These are phyloP conservation scores for Lachnellula subtilissima DNA, from an alignment of 2,329 filamentous ascomycete genomes.

Conservation along the genomic window DNA sequence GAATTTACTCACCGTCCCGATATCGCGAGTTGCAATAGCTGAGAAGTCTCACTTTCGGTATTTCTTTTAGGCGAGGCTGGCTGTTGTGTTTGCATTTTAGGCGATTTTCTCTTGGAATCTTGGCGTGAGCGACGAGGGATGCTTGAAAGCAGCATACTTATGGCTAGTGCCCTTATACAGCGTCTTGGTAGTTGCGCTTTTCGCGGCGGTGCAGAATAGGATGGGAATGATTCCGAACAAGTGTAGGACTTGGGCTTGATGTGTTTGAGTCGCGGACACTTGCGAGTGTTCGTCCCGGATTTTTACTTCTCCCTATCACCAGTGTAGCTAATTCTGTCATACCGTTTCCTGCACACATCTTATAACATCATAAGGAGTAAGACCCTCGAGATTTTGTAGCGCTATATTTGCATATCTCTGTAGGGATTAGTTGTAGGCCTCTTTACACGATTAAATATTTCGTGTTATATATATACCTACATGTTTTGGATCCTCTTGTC, in stretches of 20 bases:
- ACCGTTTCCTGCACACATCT: neutral
- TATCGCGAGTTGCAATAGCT: too few species aligned
- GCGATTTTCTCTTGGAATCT: neutral
- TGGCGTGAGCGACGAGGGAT: conserved; percentile 2
- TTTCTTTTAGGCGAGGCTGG: too few species aligned
- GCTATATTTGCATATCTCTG: neutral
- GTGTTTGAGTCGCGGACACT: neutral
- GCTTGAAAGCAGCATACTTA: conserved; percentile 6
- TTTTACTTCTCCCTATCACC: neutral
- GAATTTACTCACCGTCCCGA: neutral
- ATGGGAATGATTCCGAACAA: neutral
- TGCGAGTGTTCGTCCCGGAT: neutral
- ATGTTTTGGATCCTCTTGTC: neutral
- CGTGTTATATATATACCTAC: neutral
- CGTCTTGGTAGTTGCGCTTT: conserved; percentile 5
- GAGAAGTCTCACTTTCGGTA: too few species aligned
- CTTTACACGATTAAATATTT: neutral
- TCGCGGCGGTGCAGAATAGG: neutral
- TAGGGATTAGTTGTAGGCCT: neutral
- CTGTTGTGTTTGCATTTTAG: conserved; percentile 2
- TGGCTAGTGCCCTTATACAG: conserved; percentile 5
- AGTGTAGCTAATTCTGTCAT: neutral
- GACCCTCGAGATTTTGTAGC: neutral
- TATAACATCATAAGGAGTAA: neutral
- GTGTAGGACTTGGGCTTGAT: neutral